These are phyloP conservation scores for Diaporthe australafricana DNA, from an alignment of 2,329 filamentous ascomycete species.

Conservation along the genomic window DNA sequence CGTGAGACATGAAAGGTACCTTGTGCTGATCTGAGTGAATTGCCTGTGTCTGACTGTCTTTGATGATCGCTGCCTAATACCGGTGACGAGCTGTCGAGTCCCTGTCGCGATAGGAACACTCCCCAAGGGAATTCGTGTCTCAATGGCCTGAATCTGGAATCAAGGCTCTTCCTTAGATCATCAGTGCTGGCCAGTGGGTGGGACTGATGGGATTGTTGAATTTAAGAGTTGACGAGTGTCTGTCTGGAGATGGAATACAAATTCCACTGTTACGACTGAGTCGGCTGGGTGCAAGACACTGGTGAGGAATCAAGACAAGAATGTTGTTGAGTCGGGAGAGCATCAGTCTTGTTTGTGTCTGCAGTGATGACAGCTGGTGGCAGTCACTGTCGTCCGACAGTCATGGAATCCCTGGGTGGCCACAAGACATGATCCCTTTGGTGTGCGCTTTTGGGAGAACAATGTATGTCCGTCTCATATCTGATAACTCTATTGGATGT, in stretches of 20 bases:
- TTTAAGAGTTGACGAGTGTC: background rate
- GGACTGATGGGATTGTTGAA: too few relatives aligned
- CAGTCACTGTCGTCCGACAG: background rate
- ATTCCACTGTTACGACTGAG: background rate
- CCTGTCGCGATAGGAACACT: fast-evolving
- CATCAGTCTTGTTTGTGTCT: background rate
- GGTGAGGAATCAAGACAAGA: background rate
- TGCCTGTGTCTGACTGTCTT: background rate
- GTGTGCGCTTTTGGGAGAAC: background rate
- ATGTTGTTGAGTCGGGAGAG: background rate
- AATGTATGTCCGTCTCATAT: background rate
- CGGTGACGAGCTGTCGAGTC: background rate
- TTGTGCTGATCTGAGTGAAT: background rate
- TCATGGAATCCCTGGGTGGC: background rate
- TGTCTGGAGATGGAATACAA: background rate
- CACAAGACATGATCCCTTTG: too few relatives aligned
- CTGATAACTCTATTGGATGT: background rate
- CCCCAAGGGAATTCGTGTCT: background rate
- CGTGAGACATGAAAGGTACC: background rate
- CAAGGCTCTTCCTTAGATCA: too few relatives aligned
- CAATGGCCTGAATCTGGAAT: background rate
- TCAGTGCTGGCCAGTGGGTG: background rate
- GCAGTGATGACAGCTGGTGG: background rate
- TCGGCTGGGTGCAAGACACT: background rate
- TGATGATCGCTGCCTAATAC: background rate